These are phyloP conservation scores for Elsinoe batatas DNA, from an alignment of 2,329 filamentous ascomycete species.

Conservation along the genomic window DNA sequence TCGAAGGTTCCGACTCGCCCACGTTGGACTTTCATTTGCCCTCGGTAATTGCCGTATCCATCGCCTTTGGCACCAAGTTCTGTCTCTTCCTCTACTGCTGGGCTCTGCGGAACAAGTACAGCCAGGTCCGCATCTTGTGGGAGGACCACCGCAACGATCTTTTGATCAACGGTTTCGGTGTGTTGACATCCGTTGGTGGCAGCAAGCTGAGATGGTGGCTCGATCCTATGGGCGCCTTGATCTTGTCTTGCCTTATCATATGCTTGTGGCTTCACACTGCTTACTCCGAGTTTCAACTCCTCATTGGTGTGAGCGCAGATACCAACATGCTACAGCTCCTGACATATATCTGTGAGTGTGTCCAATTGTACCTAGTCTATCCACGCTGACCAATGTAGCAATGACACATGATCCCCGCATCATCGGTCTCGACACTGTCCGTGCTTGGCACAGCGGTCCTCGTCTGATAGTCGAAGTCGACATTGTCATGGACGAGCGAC, in stretches of 20 bases:
- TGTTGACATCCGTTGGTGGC: slow-evolving; percentile 84
- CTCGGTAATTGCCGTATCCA: slow-evolving; percentile 71
- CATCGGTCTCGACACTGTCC: slow-evolving; percentile 83
- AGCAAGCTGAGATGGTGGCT: slow-evolving; percentile 86
- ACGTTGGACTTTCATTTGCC: slow-evolving; percentile 58
- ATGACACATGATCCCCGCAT: slow-evolving; percentile 82
- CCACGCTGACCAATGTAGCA: slow-evolving; percentile 24
- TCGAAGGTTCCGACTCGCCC: slow-evolving; percentile 37
- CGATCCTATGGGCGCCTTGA: slow-evolving; percentile 81
- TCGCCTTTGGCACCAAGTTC: slow-evolving; percentile 80
- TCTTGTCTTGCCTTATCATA: slow-evolving; percentile 70
- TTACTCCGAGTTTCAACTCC: slow-evolving; percentile 77
- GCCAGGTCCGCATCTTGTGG: slow-evolving; percentile 85
- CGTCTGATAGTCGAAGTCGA: slow-evolving; percentile 92
- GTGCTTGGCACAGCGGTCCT: slow-evolving; percentile 83
- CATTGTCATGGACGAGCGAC: slow-evolving; percentile 76
- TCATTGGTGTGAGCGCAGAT: slow-evolving; percentile 81
- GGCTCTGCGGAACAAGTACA: slow-evolving; percentile 81
- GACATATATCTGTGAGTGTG: slow-evolving; percentile 68
- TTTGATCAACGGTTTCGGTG: slow-evolving; percentile 81
- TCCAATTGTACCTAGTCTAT: not conserved
- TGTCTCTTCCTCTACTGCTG: slow-evolving; percentile 83
- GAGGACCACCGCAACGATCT: slow-evolving; percentile 96
- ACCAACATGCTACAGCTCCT: slow-evolving; percentile 85
- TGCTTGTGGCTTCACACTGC: slow-evolving; percentile 76